Conservation (phyloP, 1,284 basidiomycete genomes). For the Chondrostereum purpureum region DNA sequence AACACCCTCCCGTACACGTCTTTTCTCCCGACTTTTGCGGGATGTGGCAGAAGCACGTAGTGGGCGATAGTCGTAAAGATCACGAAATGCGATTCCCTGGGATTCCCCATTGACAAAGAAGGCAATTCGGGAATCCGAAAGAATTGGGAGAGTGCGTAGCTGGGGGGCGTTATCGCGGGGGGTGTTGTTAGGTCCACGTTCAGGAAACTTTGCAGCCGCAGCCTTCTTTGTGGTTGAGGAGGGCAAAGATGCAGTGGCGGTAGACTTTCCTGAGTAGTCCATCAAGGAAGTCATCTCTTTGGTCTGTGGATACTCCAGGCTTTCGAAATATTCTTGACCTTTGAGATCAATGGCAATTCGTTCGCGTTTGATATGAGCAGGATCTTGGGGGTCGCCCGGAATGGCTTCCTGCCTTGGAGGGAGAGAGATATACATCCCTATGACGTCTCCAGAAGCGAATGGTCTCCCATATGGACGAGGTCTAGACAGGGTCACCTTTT, state of each 20-base stretch:
- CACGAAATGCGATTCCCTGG: constrained; percentile 81
- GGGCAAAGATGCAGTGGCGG: constrained; percentile 50
- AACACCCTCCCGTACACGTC: constrained; percentile 55
- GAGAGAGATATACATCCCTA: constrained; percentile 91
- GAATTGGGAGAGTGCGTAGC: constrained; percentile 64
- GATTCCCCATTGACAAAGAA: constrained; percentile 93
- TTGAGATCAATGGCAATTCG: constrained; percentile 92
- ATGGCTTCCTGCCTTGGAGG: constrained; percentile 58
- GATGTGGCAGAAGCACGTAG: constrained; percentile 58
- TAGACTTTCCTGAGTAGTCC: constrained; percentile 59
- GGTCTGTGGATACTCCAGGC: constrained; percentile 82
- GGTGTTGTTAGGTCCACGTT: constrained; percentile 31
- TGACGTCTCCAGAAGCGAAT: constrained; percentile 80
- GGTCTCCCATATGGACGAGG: constrained; percentile 71
- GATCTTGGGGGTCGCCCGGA: constrained; percentile 59
- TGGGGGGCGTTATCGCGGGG: constrained; percentile 24
- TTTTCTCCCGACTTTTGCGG: constrained; percentile 47
- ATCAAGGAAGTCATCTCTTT: constrained; percentile 92
- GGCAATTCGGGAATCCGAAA: constrained; percentile 71
- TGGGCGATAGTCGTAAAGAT: constrained; percentile 89
- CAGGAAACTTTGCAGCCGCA: constrained; percentile 46
- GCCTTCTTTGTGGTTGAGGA: constrained; percentile 56
- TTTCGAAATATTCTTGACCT: constrained; percentile 95
- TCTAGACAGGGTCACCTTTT: constrained; percentile 83
- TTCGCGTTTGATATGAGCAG: constrained; percentile 74